Conservation (phyloP, 352 stramenopile genomes). For the Globisporangium middletonii region DNA sequence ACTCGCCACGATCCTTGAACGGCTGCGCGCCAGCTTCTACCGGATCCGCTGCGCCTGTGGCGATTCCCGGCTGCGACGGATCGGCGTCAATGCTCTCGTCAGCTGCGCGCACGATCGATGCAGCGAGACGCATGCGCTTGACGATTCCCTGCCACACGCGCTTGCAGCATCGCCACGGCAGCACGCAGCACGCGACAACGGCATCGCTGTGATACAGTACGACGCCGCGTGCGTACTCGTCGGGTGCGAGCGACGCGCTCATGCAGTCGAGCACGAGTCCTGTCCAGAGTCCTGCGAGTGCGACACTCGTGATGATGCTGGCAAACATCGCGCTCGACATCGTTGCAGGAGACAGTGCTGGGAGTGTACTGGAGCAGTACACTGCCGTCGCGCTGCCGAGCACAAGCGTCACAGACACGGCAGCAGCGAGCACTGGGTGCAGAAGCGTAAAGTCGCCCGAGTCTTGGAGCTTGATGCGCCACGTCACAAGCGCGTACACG, state of each 20-base stretch:
- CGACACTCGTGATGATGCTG: neutral
- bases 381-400: neutral
- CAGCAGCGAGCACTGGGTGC: conserved; percentile 4
- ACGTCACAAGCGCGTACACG: conserved; percentile 3
- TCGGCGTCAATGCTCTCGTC: too few relatives aligned
- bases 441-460: conserved; percentile 1
- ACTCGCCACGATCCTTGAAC: too few relatives aligned
- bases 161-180: neutral
- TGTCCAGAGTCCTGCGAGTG: conserved; percentile 3
- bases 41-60: too few relatives aligned
- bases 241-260: conserved; percentile 5
- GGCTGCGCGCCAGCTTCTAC: too few relatives aligned
- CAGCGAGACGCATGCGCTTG: too few relatives aligned
- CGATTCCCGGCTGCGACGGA: too few relatives aligned
- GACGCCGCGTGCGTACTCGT: conserved; percentile 8
- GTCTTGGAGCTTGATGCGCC: neutral
- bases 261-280: conserved; percentile 9
- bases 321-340: neutral
- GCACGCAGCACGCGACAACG: conserved; percentile 5
- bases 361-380: neutral
- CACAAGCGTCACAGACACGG: neutral
- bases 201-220: conserved; percentile 9
- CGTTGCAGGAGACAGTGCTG: neutral
- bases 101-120: too few relatives aligned
- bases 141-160: too few relatives aligned